Evolutionary conservation across 2,329 filamentous ascomycete genomes (phyloP), one percentile per base, ranked within the genome.

Genomic region (Botrytis medusae): DNA sequence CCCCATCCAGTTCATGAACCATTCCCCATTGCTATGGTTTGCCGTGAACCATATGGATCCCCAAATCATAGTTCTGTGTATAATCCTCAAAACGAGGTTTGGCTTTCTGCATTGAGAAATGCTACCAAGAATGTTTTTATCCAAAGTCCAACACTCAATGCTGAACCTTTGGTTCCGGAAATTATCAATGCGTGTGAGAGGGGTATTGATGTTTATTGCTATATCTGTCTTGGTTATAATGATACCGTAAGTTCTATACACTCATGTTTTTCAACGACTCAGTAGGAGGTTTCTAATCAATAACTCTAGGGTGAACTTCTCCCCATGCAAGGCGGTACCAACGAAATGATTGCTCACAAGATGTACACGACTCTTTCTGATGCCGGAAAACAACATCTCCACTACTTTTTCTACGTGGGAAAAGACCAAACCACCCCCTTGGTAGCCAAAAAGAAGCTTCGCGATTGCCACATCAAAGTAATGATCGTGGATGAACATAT

Each of bases 201-300:
- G 1, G 92, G 92, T 0, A 82, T 94, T 0, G 84, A 90, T 69
- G 89, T 94, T 0, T 89, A 87, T 0, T 91, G 89, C 79, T 94
- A 93, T 75, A 85, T 94, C 1, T 93, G 91, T 76, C 86, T 95
- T 0, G 92, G 93, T 1, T 95, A 95, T 82, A 95, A 95, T 75
- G 93, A 95, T 76, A 84, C 88, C 0, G 85, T 86, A 79, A 77
- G 84, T 81, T 81, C 51, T 40, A n/a, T 22, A n/a, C 42, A 32
- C 40, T 10, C 25, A 14, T 2, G 29, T 20, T 10, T 14, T 1
- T 25, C 18, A 34, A n/a, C 12, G 1, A 3, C 8, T 32, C 25
- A 4, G 4, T 14, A 1, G n/a, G 16, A 57, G 7, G 12, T 29
- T 32, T 34, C 61, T 42, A 25, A 63, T 57, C 2, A 16, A 9